phyloP scores from a whole-genome alignment of 2,329 filamentous ascomycete species.

The Macrophomina pseudophaseolina region DNA sequence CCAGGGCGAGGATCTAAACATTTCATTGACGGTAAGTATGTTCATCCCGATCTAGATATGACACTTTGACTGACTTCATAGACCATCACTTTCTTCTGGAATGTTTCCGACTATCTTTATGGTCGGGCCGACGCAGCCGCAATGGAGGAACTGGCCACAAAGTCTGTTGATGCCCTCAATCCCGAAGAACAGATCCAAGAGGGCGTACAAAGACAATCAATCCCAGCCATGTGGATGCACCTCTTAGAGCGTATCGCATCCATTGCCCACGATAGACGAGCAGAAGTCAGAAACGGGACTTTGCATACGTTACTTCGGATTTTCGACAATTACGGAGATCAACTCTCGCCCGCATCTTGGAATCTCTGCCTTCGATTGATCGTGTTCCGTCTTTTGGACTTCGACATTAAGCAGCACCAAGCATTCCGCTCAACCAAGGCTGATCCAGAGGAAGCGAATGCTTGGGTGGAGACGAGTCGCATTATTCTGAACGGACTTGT shows the following conservation, averaged over 20 bases:
- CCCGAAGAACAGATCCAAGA: constrained; percentile 13
- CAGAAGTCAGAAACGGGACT: constrained; percentile 82
- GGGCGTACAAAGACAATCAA: constrained; percentile 48
- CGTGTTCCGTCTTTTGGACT: constrained; percentile 76
- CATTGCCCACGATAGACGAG: constrained; percentile 71
- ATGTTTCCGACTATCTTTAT: constrained; percentile 84
- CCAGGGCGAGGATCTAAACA: constrained; percentile 93
- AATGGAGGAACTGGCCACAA: constrained; percentile 34
- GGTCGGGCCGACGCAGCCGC: constrained; percentile 50
- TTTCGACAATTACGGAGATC: constrained; percentile 87
- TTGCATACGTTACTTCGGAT: constrained; percentile 91
- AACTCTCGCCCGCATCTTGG: constrained; percentile 79
- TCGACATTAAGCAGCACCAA: constrained; percentile 53
- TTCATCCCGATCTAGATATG: background rate
- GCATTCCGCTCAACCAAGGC: constrained; percentile 29
- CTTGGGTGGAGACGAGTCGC: constrained; percentile 49
- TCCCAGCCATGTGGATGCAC: constrained; percentile 78
- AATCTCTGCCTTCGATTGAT: constrained; percentile 80
- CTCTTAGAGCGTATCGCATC: constrained; percentile 72
- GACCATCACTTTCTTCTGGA: constrained; percentile 96
- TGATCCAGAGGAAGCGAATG: constrained; percentile 33
- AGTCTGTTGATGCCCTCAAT: constrained; percentile 17
- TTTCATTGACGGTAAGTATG: constrained; percentile 78
- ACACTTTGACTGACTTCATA: constrained; percentile 38
- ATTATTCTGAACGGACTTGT: constrained; percentile 44